These are phyloP conservation scores for Penicillium maclennaniae DNA, from an alignment of 495 filamentous ascomycete species.

Conservation along the genomic window DNA sequence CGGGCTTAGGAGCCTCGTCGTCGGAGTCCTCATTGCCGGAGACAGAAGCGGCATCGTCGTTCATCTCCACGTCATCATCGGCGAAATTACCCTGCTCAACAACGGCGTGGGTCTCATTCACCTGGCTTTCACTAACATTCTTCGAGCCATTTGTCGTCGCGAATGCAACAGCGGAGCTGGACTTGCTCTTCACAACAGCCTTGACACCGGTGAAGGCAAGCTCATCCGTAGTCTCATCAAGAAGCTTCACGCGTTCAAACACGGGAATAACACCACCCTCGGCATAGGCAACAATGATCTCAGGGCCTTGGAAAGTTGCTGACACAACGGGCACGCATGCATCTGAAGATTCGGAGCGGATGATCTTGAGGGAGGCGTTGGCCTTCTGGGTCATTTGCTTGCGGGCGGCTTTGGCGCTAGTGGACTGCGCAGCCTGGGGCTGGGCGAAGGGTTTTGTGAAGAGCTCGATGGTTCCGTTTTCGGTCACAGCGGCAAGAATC, in stretches of 20 bases:
- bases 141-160: conserved; percentile 57
- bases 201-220: conserved; percentile 44
- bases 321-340: conserved; percentile 44
- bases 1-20: conserved; percentile 38
- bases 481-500: conserved; percentile 48
- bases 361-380: conserved; percentile 47
- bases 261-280: conserved; percentile 54
- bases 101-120: conserved; percentile 72
- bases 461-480: conserved; percentile 53
- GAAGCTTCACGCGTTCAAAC: conserved; percentile 52
- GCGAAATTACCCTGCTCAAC: conserved; percentile 48
- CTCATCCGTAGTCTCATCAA: conserved; percentile 45
- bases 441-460: conserved; percentile 54
- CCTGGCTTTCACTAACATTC: conserved; percentile 52
- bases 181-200: conserved; percentile 46
- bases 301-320: conserved; percentile 45
- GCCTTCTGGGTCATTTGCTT: conserved; percentile 50
- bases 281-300: conserved; percentile 49
- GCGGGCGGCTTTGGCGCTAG: conserved; percentile 42
- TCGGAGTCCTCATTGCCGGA: conserved; percentile 40
- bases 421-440: conserved; percentile 22
- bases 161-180: conserved; percentile 37
- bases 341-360: conserved; percentile 42
- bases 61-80: conserved; percentile 49
- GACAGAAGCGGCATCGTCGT: conserved; percentile 41